phyloP scores from a whole-genome alignment of 306 rosid genomes.

The Casuarina cunninghamiana region DNA sequence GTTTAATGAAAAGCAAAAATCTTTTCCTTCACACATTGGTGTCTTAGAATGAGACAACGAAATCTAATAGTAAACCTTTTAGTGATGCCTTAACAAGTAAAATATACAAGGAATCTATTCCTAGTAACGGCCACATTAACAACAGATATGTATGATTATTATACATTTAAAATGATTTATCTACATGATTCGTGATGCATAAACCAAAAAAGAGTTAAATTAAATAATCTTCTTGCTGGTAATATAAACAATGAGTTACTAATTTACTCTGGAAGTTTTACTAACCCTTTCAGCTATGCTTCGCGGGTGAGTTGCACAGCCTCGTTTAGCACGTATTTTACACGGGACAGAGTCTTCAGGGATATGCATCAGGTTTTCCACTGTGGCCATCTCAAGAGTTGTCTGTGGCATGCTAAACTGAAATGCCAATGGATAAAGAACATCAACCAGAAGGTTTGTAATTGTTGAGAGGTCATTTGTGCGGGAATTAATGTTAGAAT shows the following conservation, averaged over 20 bases:
- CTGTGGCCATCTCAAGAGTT: conserved; percentile 71
- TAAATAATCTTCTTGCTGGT: background rate
- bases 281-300: conserved; percentile 96
- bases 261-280: conserved; percentile 6
- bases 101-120: background rate
- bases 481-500: too few relatives aligned
- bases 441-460: background rate
- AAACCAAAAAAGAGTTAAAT: background rate
- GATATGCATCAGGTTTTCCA: conserved; percentile 73
- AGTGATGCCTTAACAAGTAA: background rate
- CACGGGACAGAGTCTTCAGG: conserved; percentile 95
- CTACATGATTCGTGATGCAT: background rate
- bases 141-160: background rate
- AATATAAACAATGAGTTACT: background rate
- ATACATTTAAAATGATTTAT: background rate
- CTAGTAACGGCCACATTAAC: background rate
- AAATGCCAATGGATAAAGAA: conserved; percentile 20
- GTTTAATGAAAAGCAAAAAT: background rate
- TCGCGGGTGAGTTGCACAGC: conserved; percentile 97
- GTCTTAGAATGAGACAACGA: background rate
- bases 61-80: background rate
- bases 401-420: conserved; percentile 94
- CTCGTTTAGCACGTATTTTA: conserved; percentile 98
- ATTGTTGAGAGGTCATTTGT: background rate
- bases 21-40: background rate